Conservation (phyloP, 139 green algal genomes). For the Diplosphaera chodatii region DNA sequence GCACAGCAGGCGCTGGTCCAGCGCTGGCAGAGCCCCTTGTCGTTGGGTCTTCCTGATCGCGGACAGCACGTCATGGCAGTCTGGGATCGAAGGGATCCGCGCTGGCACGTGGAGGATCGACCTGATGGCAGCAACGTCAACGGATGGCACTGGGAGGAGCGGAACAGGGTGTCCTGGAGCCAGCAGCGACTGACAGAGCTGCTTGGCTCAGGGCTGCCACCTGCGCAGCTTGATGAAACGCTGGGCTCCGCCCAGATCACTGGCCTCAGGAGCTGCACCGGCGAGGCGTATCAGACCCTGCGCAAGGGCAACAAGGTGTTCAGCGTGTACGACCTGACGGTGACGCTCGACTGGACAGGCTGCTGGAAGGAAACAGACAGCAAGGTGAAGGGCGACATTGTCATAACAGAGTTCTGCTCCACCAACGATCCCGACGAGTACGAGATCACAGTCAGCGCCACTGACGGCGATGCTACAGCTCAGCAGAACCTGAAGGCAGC, state of each 20-base stretch:
- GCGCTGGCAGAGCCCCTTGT: too few relatives aligned
- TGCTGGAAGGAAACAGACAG: conserved; percentile 7
- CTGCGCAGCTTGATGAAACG: conserved; percentile 16
- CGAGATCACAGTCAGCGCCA: conserved; percentile 42
- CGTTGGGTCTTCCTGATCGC: too few relatives aligned
- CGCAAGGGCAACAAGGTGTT: conserved; percentile 78
- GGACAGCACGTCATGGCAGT: not conserved
- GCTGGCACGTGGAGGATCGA: conserved; percentile 17
- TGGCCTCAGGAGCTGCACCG: conserved; percentile 42
- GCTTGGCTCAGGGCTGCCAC: conserved; percentile 23
- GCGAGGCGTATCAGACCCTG: conserved; percentile 57
- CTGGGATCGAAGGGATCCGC: conserved; percentile 12
- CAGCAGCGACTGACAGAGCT: conserved; percentile 51
- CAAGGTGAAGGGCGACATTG: conserved; percentile 40
- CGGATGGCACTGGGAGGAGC: conserved; percentile 53
- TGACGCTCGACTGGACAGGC: conserved; percentile 58
- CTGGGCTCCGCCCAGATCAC: conserved; percentile 20
- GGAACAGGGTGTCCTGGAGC: conserved; percentile 49
- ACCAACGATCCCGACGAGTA: conserved; percentile 64
- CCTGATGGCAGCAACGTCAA: conserved; percentile 23
- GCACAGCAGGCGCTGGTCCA: too few relatives aligned
- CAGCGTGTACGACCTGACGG: conserved; percentile 60
- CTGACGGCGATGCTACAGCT: conserved; percentile 18
- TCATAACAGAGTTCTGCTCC: conserved; percentile 54
- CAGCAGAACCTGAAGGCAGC: conserved; percentile 2